Evolutionary conservation across 2,329 filamentous ascomycete species (phyloP), one percentile per base, ranked within the genome.

Genomic region (Colletotrichum cereale): DNA sequence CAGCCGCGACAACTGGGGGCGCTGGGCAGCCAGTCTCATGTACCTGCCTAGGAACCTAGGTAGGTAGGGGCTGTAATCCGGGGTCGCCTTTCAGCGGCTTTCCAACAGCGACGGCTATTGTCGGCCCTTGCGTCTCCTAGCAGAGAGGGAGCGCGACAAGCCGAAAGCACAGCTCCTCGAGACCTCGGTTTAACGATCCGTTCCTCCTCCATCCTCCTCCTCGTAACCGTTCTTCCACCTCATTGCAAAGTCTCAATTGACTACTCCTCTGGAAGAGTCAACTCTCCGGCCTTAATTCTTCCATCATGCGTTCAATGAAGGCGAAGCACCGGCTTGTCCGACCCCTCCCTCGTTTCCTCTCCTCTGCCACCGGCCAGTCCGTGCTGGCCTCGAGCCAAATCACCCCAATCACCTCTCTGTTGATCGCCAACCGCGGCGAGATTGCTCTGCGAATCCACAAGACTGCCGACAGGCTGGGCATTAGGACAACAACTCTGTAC

Each of bases 351-450:
- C 85, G 80, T 70, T 78, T 76, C 40, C 76, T 81, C 56, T 79
- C 83, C 67, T 55, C 76, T 42, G 70, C 70, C 16, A 62, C 66
- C 29, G 70, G 60, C 18, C 58, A 72, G 38, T 40, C 65, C 21
- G 61, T 69, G 18, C 56, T 68, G 21, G 69, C 72, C 38, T 68
- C 73, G 26, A 71, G 66, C 34, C 77, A 79, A 53, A 76, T 83
- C 56, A 86, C 84, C 18, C 87, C 89, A 38, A 89, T 91, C 75
- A 91, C 90, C 66, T 97, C 95, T 11, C 93, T 98, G 52, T 88
- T 99, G 31, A 98, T 99, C 79, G 96, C 96, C 65, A 99, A 99
- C 81, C 92, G 96, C 76, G 96, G 96, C 77, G 96, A 99, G 83
- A 99, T 99, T 77, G 96, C 96, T 61, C 87, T 99, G 80, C 93